Evolutionary conservation across 805 yeast genomes (phyloP), one percentile per base, ranked within the genome.

Genomic region (Candida sakaeoensis): DNA sequence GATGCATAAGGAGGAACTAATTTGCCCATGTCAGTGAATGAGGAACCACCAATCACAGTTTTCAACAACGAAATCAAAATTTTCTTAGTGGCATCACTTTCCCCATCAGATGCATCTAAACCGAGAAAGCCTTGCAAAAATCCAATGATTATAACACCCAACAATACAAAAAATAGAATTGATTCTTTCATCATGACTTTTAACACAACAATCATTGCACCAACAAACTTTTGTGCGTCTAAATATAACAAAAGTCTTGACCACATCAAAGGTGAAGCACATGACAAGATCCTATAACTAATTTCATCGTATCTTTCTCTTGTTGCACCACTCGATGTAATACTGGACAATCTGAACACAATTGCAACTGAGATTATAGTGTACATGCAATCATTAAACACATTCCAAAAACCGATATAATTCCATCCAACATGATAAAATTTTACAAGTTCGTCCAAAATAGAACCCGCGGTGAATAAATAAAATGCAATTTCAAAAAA

Each of bases 241-340:
- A 87, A 70, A 60, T 72, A 87, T 26, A 88, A 69, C 41, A 88
- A 63, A 36, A 88, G 65, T 36, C 96, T 71, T 2, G 85, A 74
- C 95, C 95, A 88, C 75, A 88, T 80, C 48, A 88, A 68, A 2
- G 96, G 96, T 5, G 95, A 84, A 10, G 85, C 89, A 52, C 89
- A 74, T 0, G 95, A 80, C 35, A 88, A 61, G 2, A 86, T 57
- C 45, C 95, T 65, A 56, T 80, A 86, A 0, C 95, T 74, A 5
- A 78, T 66, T 46, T 72, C 71, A 52, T 80, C 85, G 50, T 75
- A 65, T 19, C 45, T 46, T 22, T 57, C 62, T 25, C 54, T 47
- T 50, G 21, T 54, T 30, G 15, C 33, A 7, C 46, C 47, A 7
- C 55, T 57, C 9, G 36, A 22, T 34, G 42, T 40, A 36, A 66